These are phyloP conservation scores for Millerozyma miso DNA, from an alignment of 805 yeast genomes.

Conservation along the genomic window DNA sequence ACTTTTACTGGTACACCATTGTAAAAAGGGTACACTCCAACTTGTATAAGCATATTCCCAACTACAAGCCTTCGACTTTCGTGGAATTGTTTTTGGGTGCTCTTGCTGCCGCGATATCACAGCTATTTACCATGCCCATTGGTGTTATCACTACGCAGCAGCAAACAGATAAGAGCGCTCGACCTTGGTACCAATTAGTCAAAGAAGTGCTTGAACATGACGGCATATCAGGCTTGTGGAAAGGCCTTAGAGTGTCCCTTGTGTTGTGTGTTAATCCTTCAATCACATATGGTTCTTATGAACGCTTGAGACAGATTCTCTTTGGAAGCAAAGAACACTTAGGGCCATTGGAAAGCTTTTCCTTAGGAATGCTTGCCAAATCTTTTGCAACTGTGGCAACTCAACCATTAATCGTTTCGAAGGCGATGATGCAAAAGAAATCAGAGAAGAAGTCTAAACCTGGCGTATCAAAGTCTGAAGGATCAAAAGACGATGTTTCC, in stretches of 20 bases:
- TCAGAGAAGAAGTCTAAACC: conserved; percentile 19
- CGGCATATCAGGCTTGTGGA: conserved; percentile 74
- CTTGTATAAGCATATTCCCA: conserved; percentile 29
- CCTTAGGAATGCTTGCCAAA: conserved; percentile 76
- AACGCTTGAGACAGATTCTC: conserved; percentile 54
- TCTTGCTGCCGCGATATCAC: conserved; percentile 77
- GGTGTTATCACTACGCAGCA: conserved; percentile 62
- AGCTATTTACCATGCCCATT: conserved; percentile 77
- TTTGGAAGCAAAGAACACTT: conserved; percentile 42
- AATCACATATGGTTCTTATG: conserved; percentile 79
- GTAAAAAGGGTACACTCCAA: conserved; percentile 55
- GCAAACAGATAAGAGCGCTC: conserved; percentile 48
- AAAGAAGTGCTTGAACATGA: conserved; percentile 55
- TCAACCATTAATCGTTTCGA: conserved; percentile 81
- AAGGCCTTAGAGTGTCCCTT: conserved; percentile 75
- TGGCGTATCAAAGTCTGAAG: neutral
- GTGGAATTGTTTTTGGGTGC: conserved; percentile 74
- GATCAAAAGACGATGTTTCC: conserved; percentile 5
- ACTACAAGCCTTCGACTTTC: conserved; percentile 47
- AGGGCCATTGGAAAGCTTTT: conserved; percentile 60
- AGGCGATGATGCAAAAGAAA: conserved; percentile 70
- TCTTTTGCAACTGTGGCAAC: conserved; percentile 75
- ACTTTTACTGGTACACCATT: conserved; percentile 83
- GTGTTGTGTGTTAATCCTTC: conserved; percentile 80
- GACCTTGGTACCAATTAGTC: conserved; percentile 27